These are phyloP conservation scores for Komagataella mondaviorum DNA, from an alignment of 805 yeast genomes.

Conservation along the genomic window DNA sequence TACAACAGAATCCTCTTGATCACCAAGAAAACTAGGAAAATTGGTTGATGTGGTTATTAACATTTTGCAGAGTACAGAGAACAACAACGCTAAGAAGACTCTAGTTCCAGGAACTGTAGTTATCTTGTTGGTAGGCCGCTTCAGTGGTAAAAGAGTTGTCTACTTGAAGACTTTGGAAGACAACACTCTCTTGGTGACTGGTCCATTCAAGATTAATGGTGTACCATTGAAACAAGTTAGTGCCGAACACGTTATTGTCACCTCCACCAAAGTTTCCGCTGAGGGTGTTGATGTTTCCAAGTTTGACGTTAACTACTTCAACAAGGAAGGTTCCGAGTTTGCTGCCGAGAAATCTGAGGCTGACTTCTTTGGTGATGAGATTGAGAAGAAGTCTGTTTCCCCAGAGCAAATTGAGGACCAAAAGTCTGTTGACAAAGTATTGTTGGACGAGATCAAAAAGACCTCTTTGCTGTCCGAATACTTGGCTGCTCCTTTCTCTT, in stretches of 20 bases:
- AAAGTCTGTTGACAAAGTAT: constrained; percentile 86
- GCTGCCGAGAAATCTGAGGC: constrained; percentile 81
- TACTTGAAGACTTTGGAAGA: constrained; percentile 94
- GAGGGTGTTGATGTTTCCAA: constrained; percentile 75
- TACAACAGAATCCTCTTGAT: neutral
- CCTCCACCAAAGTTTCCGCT: constrained; percentile 84
- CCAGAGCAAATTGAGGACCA: constrained; percentile 95
- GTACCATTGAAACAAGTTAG: constrained; percentile 99
- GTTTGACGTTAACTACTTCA: constrained; percentile 90
- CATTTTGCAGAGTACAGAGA: constrained; percentile 19
- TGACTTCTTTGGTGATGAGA: constrained; percentile 71
- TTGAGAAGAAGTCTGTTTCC: constrained; percentile 77
- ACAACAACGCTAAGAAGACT: constrained; percentile 47
- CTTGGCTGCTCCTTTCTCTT: constrained; percentile 89
- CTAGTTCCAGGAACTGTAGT: constrained; percentile 97
- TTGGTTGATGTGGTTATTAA: neutral
- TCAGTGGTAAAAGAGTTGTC: constrained; percentile 99
- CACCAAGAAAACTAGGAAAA: constrained; percentile 45
- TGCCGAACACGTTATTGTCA: constrained; percentile 97
- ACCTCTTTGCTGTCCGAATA: constrained; percentile 95
- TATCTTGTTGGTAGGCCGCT: constrained; percentile 96
- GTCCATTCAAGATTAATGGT: constrained; percentile 99
- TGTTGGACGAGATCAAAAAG: constrained; percentile 90
- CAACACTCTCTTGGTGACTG: constrained; percentile 93
- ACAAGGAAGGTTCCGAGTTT: constrained; percentile 73